Percentiles rank a stretch among this genome's conserved stretches.
These are phyloP conservation scores for Aspergillus nomiae DNA, from an alignment of 2,329 filamentous ascomycete genomes.

Conservation along the genomic window DNA sequence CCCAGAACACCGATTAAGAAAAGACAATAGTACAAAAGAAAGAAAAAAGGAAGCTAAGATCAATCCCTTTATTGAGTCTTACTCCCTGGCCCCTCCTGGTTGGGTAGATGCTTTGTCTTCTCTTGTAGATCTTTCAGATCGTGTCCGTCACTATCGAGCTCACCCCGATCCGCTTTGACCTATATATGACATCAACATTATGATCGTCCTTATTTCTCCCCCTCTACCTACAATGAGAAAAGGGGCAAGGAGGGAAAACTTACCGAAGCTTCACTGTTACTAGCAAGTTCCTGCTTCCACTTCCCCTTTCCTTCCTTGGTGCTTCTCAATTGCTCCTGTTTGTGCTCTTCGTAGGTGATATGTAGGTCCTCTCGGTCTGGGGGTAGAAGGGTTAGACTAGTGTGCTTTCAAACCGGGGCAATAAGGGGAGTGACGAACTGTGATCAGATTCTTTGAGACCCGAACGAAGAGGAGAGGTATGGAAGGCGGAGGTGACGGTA, in stretches of 20 bases:
- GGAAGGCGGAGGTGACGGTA: conserved; percentile 24
- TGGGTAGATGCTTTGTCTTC: conserved; percentile 54
- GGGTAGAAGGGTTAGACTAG: background rate
- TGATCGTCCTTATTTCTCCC: background rate
- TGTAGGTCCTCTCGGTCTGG: conserved; percentile 47
- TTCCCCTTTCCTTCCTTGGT: conserved; percentile 64
- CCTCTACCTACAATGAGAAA: background rate
- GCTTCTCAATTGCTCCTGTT: conserved; percentile 61
- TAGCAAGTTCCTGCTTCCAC: conserved; percentile 78
- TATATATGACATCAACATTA: conserved; percentile 16
- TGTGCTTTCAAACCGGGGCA: background rate
- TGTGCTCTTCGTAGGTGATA: conserved; percentile 53
- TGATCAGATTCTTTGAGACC: conserved; percentile 39
- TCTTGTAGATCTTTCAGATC: conserved; percentile 58
- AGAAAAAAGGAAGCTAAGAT: conserved; percentile 10
- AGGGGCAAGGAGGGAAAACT: conserved; percentile 26
- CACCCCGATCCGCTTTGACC: conserved; percentile 63
- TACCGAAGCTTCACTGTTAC: conserved; percentile 76
- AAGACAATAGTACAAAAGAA: background rate
- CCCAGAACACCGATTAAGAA: background rate
- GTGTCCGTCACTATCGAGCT: conserved; percentile 42
- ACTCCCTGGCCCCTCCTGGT: conserved; percentile 41
- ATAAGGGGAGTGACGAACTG: conserved; percentile 25
- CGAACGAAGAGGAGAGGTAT: conserved; percentile 28
- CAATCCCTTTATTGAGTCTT: conserved; percentile 16